Conservation (phyloP, 192 early-diverging fungal species). For the Backusella macrospora region DNA sequence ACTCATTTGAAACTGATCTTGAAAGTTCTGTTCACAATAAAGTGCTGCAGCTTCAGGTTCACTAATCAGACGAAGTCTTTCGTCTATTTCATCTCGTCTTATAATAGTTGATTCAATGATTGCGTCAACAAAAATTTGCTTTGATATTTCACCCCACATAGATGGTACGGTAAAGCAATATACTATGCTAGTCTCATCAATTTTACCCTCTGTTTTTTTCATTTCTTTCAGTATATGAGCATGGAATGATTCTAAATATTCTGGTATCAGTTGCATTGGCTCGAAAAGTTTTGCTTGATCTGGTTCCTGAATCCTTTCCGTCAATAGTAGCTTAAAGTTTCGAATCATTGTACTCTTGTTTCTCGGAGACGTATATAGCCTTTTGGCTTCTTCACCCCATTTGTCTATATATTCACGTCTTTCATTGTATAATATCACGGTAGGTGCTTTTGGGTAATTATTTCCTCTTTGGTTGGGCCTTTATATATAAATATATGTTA, state of each 20-base stretch:
- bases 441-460: slow-evolving; percentile 41
- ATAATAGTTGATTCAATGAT: background rate
- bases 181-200: background rate
- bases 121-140: background rate
- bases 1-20: slow-evolving; percentile 38
- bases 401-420: slow-evolving; percentile 35
- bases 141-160: background rate
- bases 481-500: background rate
- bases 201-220: background rate
- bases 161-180: slow-evolving; percentile 5
- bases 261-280: background rate
- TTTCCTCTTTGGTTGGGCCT: slow-evolving; percentile 37
- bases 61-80: slow-evolving; percentile 1
- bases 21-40: slow-evolving; percentile 26
- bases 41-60: background rate
- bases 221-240: background rate
- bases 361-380: background rate
- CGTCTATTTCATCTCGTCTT: background rate
- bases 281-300: slow-evolving; percentile 1
- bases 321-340: background rate
- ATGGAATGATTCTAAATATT: background rate
- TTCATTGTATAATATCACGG: slow-evolving; percentile 40
- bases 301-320: background rate
- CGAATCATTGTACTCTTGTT: background rate
- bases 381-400: slow-evolving; percentile 39